Percentiles rank a stretch among this genome's conserved stretches.
Conservation (phyloP, 257 asterid genomes). For the Nicotiana sylvestris region DNA sequence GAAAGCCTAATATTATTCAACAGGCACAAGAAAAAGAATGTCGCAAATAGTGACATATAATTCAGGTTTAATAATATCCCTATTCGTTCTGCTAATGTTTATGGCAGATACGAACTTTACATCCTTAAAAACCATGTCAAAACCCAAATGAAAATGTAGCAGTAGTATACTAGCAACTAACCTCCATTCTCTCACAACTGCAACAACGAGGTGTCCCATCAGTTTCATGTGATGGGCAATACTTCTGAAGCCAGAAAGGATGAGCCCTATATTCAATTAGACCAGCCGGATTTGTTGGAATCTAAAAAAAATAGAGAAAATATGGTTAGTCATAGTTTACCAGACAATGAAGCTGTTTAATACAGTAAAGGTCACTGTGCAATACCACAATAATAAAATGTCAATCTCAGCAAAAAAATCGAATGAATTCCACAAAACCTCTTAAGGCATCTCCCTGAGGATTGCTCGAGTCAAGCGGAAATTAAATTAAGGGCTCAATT, state of each 20-base stretch:
- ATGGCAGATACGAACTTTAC: not conserved
- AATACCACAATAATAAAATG: not conserved
- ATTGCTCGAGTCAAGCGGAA: not conserved
- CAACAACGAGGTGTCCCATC: constrained; percentile 99
- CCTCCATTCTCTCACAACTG: constrained; percentile 99
- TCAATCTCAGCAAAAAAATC: not conserved
- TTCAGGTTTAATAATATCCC: not conserved
- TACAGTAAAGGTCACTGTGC: not conserved
- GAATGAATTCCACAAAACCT: not conserved
- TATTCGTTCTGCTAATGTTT: not conserved
- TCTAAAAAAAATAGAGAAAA: constrained; percentile 34
- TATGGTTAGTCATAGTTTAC: constrained; percentile 5
- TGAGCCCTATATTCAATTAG: constrained; percentile 96
- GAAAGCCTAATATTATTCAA: constrained; percentile 13
- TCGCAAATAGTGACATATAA: not conserved
- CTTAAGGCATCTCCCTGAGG: not conserved
- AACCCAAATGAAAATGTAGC: not conserved
- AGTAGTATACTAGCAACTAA: constrained; percentile 16
- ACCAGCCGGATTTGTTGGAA: constrained; percentile 82
- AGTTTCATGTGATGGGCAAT: constrained; percentile 87
- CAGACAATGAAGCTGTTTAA: not conserved
- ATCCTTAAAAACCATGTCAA: not conserved
- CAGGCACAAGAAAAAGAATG: not conserved
- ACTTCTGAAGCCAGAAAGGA: constrained; percentile 97
- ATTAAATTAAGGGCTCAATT: not conserved